Evolutionary conservation across 164 flowering plant genomes (phyloP).

Genomic region (Houttuynia cordata): DNA sequence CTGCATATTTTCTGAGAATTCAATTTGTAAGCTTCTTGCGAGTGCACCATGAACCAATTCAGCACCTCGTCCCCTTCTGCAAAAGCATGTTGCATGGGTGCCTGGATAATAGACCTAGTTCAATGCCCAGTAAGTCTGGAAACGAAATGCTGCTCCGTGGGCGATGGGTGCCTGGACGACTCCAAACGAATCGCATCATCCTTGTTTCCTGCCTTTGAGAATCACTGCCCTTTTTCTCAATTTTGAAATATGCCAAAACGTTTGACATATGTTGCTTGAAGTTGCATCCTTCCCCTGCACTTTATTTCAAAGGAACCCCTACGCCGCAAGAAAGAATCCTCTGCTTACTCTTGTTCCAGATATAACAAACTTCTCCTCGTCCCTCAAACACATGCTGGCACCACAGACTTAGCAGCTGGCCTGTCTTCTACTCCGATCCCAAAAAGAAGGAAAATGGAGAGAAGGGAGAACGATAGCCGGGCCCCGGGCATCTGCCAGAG

Average conservation of each 20-base stretch:
- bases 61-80: too few relatives aligned
- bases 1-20: conserved; percentile 58
- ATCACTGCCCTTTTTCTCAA: background rate
- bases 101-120: too few relatives aligned
- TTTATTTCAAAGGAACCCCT: background rate
- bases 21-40: conserved; percentile 6
- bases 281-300: background rate
- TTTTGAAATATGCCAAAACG: background rate
- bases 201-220: background rate
- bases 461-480: background rate
- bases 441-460: background rate
- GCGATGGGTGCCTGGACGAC: too few relatives aligned
- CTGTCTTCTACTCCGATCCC: background rate
- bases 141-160: too few relatives aligned
- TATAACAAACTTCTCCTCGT: background rate
- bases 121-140: too few relatives aligned
- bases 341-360: background rate
- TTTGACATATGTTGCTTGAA: background rate
- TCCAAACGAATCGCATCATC: too few relatives aligned
- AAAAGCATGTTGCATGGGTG: too few relatives aligned
- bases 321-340: background rate
- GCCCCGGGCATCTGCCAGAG: background rate
- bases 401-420: background rate
- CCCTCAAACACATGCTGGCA: too few relatives aligned
- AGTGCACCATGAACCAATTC: too few relatives aligned